Evolutionary conservation across 257 asterid species (phyloP).

Genomic region (Buddleja alternifolia): DNA sequence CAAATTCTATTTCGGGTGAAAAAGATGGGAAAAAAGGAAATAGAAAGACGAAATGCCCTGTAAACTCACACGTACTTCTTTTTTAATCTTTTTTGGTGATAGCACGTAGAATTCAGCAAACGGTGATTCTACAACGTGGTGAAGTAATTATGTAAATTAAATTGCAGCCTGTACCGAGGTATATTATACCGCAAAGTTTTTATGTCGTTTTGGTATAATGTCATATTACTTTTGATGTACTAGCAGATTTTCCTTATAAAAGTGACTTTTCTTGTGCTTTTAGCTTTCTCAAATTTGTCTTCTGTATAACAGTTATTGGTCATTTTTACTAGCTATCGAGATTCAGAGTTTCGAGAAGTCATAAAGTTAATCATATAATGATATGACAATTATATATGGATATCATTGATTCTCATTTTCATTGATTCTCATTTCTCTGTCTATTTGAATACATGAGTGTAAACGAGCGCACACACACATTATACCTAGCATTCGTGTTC

Average conservation of each 20-base stretch:
- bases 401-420: too few relatives aligned
- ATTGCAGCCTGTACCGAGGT: conserved; percentile 10
- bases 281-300: not conserved
- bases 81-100: conserved; percentile 13
- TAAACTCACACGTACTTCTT: conserved; percentile 35
- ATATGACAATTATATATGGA: too few relatives aligned
- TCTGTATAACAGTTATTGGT: not conserved
- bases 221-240: conserved; percentile 3
- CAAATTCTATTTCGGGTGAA: conserved; percentile 21
- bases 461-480: too few relatives aligned
- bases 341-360: too few relatives aligned
- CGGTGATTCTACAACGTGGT: conserved; percentile 28
- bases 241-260: not conserved
- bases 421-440: too few relatives aligned
- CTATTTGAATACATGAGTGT: too few relatives aligned
- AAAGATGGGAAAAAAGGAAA: conserved; percentile 14
- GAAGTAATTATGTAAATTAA: conserved; percentile 24
- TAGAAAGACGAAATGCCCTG: conserved; percentile 36
- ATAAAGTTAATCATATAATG: too few relatives aligned
- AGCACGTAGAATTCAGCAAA: conserved; percentile 23
- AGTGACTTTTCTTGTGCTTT: not conserved
- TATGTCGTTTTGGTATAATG: not conserved
- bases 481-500: too few relatives aligned
- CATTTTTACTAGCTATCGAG: too few relatives aligned
- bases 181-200: not conserved